phyloP scores from a whole-genome alignment of 2,329 filamentous ascomycete species.

The Neofusicoccum umdonicola region DNA sequence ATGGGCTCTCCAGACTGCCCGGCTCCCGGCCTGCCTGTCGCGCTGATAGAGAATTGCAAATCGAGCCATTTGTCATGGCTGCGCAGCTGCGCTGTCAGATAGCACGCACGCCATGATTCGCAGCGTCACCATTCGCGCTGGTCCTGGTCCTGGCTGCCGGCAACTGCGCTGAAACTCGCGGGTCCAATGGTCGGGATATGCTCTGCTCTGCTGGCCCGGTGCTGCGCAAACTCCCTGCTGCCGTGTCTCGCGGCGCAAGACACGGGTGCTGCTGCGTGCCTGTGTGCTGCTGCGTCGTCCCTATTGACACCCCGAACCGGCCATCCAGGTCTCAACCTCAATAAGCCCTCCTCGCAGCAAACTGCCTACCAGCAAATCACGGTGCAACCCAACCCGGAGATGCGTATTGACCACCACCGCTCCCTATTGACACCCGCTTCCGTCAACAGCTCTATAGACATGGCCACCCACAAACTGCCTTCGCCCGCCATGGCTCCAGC shows the following conservation, averaged over 20 bases:
- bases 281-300: not conserved
- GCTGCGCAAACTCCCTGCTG: not conserved
- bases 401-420: not conserved
- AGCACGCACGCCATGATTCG: too few relatives aligned
- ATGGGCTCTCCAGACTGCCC: too few relatives aligned
- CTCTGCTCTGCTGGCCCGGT: not conserved
- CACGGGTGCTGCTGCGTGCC: not conserved
- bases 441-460: not conserved
- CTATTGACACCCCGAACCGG: slow-evolving; percentile 20
- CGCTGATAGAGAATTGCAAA: too few relatives aligned
- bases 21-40: too few relatives aligned
- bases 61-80: too few relatives aligned
- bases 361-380: not conserved
- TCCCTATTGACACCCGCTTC: not conserved
- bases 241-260: not conserved
- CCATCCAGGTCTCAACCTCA: not conserved
- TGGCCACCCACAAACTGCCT: not conserved
- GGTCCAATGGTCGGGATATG: too few relatives aligned
- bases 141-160: too few relatives aligned
- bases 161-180: too few relatives aligned
- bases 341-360: not conserved
- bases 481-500: not conserved
- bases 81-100: too few relatives aligned
- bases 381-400: not conserved
- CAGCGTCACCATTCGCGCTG: too few relatives aligned